Evolutionary conservation across 192 early-diverging fungal genomes (phyloP), one percentile per base, ranked within the genome.

Genomic region (Gryganskiella cystojenkinii): DNA sequence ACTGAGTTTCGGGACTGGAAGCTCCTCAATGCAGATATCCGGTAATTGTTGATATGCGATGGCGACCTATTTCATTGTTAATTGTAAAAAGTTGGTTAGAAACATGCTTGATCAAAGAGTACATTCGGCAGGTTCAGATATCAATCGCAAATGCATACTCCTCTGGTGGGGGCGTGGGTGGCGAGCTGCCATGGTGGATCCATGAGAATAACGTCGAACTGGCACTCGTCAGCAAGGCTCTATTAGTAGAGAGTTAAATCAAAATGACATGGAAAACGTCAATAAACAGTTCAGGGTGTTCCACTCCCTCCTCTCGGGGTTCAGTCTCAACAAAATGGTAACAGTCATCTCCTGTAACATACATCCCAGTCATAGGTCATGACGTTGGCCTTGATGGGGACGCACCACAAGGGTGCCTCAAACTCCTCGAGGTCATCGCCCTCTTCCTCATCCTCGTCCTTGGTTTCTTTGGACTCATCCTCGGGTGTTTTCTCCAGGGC

Each of bases 181-280:
- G 96, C 95, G 17, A 98, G 88, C 84, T 97, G 96, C 96, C 96
- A 98, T 78, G 96, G 95, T 51, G 96, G 96, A 84, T 98, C 96
- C 86, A 96, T 95, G 46, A 93, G 67, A 61, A 98, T 95, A 37
- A 93, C 94, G 76, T 97, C 95, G 63, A 98, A 98, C 80, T 97
- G 96, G 68, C 91, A 92, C 33, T 88, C 92, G 33, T 64, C 61
- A 7, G 93, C 94, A 28, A 98, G 84, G 66, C 76, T 83, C 88
- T 92, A 64, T 49, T 35, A n/a, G 17, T 28, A 47, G 33, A 51
- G 31, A 37, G 25, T 53, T 40, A 10, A 45, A 55, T 6, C n/a
- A 5, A 50, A 4, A 64, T 13, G 13, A 17, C 14, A 54, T 53
- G 14, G 63, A 35, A 65, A 35, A 62, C 17, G 37, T 22, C 8